Conservation (phyloP, 495 filamentous ascomycete genomes). For the Trichodelitschia bisporula region DNA sequence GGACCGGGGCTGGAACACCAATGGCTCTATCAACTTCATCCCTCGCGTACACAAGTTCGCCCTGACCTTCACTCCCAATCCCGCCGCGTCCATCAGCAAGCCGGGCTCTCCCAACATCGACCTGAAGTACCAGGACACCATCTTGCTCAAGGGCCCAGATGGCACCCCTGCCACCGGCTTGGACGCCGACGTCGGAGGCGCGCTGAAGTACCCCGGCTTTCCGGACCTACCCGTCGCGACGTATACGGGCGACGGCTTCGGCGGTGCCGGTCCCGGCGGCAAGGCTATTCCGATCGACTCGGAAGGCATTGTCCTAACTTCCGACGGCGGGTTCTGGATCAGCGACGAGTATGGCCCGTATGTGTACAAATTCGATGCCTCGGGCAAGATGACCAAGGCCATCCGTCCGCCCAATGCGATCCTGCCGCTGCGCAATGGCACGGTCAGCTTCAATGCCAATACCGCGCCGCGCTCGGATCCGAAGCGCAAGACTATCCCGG, state of each 20-base stretch:
- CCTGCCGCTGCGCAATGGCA: slow-evolving; percentile 39
- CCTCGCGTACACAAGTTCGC: slow-evolving; percentile 53
- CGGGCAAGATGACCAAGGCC: slow-evolving; percentile 35
- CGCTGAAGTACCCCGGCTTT: slow-evolving; percentile 30
- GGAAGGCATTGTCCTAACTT: slow-evolving; percentile 43
- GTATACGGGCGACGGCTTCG: slow-evolving; percentile 53
- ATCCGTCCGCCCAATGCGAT: slow-evolving; percentile 43
- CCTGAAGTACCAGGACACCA: slow-evolving; percentile 40
- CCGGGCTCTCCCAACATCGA: slow-evolving; percentile 39
- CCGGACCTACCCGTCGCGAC: slow-evolving; percentile 40
- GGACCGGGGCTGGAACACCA: slow-evolving; percentile 55
- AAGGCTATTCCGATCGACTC: slow-evolving; percentile 37
- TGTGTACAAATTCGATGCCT: slow-evolving; percentile 36
- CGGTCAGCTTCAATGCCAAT: slow-evolving; percentile 29
- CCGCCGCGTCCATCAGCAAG: slow-evolving; percentile 24
- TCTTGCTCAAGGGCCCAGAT: slow-evolving; percentile 39
- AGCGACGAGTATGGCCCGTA: slow-evolving; percentile 65
- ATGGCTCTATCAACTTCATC: slow-evolving; percentile 54
- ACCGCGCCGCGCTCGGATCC: slow-evolving; percentile 37
- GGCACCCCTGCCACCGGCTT: slow-evolving; percentile 48
- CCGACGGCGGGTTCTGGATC: slow-evolving; percentile 47
- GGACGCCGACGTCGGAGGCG: slow-evolving; percentile 33
- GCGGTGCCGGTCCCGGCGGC: slow-evolving; percentile 32
- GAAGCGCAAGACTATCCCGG: slow-evolving; percentile 19
- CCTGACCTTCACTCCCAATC: slow-evolving; percentile 23